Percentiles rank a stretch among this genome's conserved stretches.
These are phyloP conservation scores for Ceratocystis variospora DNA, from an alignment of 2,329 filamentous ascomycete species.

Conservation along the genomic window DNA sequence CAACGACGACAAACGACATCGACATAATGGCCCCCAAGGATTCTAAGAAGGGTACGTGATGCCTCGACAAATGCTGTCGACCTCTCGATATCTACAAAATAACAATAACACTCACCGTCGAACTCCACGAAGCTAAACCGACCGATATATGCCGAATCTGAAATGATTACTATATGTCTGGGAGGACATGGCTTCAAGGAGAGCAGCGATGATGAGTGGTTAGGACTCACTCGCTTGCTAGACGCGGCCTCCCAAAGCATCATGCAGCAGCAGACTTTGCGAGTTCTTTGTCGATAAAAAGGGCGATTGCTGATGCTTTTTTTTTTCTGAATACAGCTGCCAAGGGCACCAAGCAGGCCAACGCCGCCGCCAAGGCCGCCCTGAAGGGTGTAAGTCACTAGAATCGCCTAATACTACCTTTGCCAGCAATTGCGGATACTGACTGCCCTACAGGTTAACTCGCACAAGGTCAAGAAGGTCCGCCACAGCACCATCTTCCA, in stretches of 20 bases:
- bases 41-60: slow-evolving; percentile 37
- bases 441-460: slow-evolving; percentile 32
- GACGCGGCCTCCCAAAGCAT: slow-evolving; percentile 29
- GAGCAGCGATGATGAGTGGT: slow-evolving; percentile 1
- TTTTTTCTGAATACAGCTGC: slow-evolving; percentile 35
- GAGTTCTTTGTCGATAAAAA: slow-evolving; percentile 44
- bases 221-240: not conserved
- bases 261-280: slow-evolving; percentile 64
- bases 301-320: slow-evolving; percentile 58
- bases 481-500: slow-evolving; percentile 91
- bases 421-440: not conserved
- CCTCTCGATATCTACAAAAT: not conserved
- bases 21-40: slow-evolving; percentile 31
- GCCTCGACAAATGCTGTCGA: slow-evolving; percentile 20
- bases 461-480: slow-evolving; percentile 84
- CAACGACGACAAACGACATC: slow-evolving; percentile 19
- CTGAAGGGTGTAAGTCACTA: slow-evolving; percentile 73
- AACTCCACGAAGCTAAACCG: slow-evolving; percentile 14
- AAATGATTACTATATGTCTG: slow-evolving; percentile 12
- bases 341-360: slow-evolving; percentile 72
- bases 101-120: not conserved
- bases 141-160: slow-evolving; percentile 20
- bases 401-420: not conserved
- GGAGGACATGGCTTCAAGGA: slow-evolving; percentile 3
- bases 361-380: slow-evolving; percentile 86